Percentiles rank a stretch among this genome's conserved stretches.
phyloP scores from a whole-genome alignment of 345 rosid genomes.

The Eucalyptus microcorys region DNA sequence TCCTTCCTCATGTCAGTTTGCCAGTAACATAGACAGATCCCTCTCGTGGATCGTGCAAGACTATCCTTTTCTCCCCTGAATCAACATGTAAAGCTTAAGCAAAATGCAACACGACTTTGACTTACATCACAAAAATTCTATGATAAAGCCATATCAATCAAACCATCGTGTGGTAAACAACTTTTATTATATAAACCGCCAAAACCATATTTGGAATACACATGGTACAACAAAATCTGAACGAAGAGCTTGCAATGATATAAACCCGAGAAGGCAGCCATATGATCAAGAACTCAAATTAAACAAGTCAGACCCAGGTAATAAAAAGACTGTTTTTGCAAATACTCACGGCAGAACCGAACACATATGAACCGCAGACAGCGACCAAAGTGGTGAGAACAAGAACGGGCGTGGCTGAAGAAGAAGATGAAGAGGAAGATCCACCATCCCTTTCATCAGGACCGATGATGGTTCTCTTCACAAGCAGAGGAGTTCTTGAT shows the following conservation, averaged over 20 bases:
- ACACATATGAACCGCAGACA: slow-evolving; percentile 31
- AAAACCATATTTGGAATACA: not conserved
- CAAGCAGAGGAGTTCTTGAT: slow-evolving; percentile 6
- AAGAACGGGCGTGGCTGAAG: slow-evolving; percentile 6
- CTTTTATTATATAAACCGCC: not conserved
- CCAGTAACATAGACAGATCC: not conserved
- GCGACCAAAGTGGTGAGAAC: slow-evolving; percentile 20
- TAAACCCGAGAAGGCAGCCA: not conserved
- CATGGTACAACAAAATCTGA: not conserved
- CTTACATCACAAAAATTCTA: not conserved
- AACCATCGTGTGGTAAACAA: not conserved
- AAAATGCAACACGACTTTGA: not conserved
- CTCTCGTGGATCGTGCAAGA: not conserved
- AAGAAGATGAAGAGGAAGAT: not conserved
- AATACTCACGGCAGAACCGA: slow-evolving; percentile 37
- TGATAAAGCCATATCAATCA: not conserved
- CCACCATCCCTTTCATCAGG: not conserved
- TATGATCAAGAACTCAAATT: not conserved
- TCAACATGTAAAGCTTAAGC: not conserved
- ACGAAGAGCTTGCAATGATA: not conserved
- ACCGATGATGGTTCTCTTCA: not conserved
- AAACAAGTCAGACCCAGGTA: not conserved
- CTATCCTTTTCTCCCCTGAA: not conserved
- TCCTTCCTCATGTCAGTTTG: not conserved
- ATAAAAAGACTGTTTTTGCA: not conserved